phyloP scores from a whole-genome alignment of 2,329 filamentous ascomycete species.

The Fonsecaea monophora region DNA sequence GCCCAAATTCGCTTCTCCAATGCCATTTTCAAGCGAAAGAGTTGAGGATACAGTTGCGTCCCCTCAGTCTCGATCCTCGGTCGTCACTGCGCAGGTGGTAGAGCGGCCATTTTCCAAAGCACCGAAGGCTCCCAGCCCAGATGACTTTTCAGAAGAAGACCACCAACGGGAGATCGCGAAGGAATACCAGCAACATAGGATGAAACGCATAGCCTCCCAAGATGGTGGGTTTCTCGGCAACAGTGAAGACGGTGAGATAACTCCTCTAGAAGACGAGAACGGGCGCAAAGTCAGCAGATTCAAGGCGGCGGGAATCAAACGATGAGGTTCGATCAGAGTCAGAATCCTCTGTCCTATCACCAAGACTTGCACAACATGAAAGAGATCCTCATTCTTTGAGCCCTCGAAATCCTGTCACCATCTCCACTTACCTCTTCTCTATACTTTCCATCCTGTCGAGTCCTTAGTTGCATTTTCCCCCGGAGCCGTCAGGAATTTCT shows the following conservation, averaged over 20 bases:
- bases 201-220: slow-evolving; percentile 79
- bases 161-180: slow-evolving; percentile 78
- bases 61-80: slow-evolving; percentile 52
- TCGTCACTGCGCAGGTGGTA: slow-evolving; percentile 65
- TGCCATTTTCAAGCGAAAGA: slow-evolving; percentile 27
- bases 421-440: neutral
- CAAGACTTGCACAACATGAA: neutral
- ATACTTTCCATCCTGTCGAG: neutral
- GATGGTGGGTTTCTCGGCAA: slow-evolving; percentile 75
- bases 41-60: slow-evolving; percentile 8
- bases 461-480: neutral
- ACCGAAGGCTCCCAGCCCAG: slow-evolving; percentile 57
- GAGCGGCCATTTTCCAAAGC: slow-evolving; percentile 54
- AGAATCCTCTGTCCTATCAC: neutral
- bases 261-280: slow-evolving; percentile 58
- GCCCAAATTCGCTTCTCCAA: slow-evolving; percentile 46
- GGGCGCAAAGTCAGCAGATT: slow-evolving; percentile 66
- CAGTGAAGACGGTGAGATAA: slow-evolving; percentile 65
- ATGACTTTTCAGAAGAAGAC: slow-evolving; percentile 75
- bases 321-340: slow-evolving; percentile 6
- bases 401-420: neutral
- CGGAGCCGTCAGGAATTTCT: slow-evolving; percentile 22
- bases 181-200: slow-evolving; percentile 83
- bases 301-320: slow-evolving; percentile 53
- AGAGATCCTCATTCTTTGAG: neutral